A percentile compares a stretch with the other conserved stretches of the same genome.
Conservation (phyloP, 805 yeast species). For the Hanseniaspora nectarophila region DNA sequence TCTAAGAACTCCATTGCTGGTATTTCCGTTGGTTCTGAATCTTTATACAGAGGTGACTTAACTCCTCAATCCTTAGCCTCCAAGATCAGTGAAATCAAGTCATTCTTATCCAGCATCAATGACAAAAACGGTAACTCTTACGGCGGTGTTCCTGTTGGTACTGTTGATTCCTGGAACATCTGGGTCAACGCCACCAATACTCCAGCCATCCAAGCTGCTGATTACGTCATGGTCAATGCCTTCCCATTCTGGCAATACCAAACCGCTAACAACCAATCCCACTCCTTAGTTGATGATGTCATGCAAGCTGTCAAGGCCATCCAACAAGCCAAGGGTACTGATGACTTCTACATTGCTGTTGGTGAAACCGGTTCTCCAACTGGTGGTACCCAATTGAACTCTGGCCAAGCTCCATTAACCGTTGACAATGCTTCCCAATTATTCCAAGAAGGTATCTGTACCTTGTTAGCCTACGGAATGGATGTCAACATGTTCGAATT, state of each 20-base stretch:
- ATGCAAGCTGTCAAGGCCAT: constrained; percentile 91
- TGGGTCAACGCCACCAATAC: constrained; percentile 64
- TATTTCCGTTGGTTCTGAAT: constrained; percentile 89
- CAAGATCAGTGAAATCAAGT: constrained; percentile 52
- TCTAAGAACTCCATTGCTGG: constrained; percentile 59
- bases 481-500: constrained; percentile 91
- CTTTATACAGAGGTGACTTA: constrained; percentile 80
- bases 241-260: constrained; percentile 99
- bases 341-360: constrained; percentile 82
- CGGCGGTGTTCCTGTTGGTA: constrained; percentile 64
- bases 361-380: constrained; percentile 99
- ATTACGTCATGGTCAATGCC: constrained; percentile 83
- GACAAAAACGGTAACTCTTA: constrained; percentile 78
- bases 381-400: constrained; percentile 44
- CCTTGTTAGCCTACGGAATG: constrained; percentile 90
- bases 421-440: constrained; percentile 60
- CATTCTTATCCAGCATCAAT: constrained; percentile 44
- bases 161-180: constrained; percentile 93
- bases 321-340: constrained; percentile 75
- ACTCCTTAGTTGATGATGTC: constrained; percentile 89
- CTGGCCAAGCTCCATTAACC: constrained; percentile 43
- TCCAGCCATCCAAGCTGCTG: constrained; percentile 69
- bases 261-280: constrained; percentile 66
- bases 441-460: constrained; percentile 87
- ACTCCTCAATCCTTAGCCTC: constrained; percentile 62